Percentiles rank a stretch among this genome's conserved stretches.
phyloP scores from a whole-genome alignment of 108 stramenopile species.

The Conticribra guillardii region DNA sequence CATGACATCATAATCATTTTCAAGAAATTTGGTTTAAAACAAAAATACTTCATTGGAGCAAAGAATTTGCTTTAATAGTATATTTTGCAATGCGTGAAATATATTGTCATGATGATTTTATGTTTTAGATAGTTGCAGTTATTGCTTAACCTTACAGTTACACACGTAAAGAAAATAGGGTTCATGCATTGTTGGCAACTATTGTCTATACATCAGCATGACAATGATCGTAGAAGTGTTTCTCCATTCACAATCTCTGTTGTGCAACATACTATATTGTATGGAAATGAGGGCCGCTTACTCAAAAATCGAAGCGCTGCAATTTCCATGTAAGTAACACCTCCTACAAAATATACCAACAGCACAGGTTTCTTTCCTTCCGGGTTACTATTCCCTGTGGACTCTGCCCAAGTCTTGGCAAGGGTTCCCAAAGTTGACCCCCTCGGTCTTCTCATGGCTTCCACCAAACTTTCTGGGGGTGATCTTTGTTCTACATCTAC shows the following conservation, averaged over 20 bases:
- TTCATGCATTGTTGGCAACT: too few species aligned
- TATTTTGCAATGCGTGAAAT: too few species aligned
- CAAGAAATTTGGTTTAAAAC: too few species aligned
- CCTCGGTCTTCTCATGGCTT: constrained; percentile 51
- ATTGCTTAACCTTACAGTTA: too few species aligned
- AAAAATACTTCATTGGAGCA: too few species aligned
- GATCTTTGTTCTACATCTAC: constrained; percentile 68
- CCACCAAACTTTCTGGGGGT: constrained; percentile 70
- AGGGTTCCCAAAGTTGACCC: constrained; percentile 52
- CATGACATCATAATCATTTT: too few species aligned
- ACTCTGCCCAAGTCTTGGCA: constrained; percentile 36
- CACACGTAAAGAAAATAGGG: too few species aligned
- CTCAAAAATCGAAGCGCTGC: constrained; percentile 91
- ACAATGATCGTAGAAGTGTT: constrained; percentile 63
- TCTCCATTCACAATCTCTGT: constrained; percentile 82
- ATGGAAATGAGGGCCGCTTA: constrained; percentile 74
- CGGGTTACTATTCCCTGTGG: background rate
- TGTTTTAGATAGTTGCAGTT: too few species aligned
- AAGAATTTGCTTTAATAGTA: too few species aligned
- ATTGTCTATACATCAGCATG: constrained; percentile 42
- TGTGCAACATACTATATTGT: constrained; percentile 68
- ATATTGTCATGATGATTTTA: too few species aligned
- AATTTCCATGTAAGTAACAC: constrained; percentile 94
- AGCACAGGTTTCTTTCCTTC: constrained; percentile 69
- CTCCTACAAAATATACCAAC: constrained; percentile 90